phyloP scores from a whole-genome alignment of 202 grass and related monocot genomes.

The Elaeis oleifera region DNA sequence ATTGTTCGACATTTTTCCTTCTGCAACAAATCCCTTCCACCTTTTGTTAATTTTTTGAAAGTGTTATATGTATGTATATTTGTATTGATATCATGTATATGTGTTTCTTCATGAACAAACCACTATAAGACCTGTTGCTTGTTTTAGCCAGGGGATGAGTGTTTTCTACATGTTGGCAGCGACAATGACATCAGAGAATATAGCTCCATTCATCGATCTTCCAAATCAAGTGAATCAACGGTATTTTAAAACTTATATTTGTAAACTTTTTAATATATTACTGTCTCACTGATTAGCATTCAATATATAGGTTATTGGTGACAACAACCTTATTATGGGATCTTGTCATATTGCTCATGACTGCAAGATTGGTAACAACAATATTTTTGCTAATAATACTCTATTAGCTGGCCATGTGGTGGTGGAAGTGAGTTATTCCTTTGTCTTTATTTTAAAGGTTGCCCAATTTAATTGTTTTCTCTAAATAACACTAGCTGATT shows the following conservation, averaged over 20 bases:
- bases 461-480: not conserved
- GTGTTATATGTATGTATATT: no score
- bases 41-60: no score
- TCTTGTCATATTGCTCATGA: conserved; percentile 96
- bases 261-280: conserved; percentile 10
- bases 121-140: not conserved
- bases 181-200: conserved; percentile 86
- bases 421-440: conserved; percentile 66
- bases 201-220: conserved; percentile 81
- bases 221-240: conserved; percentile 61
- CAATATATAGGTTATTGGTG: conserved; percentile 65
- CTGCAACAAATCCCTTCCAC: no score
- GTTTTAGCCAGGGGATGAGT: conserved; percentile 59
- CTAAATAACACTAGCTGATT: no score
- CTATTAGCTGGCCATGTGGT: conserved; percentile 75
- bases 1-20: no score
- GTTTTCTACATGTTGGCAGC: conserved; percentile 67
- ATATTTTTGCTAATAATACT: conserved; percentile 94
- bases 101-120: no score
- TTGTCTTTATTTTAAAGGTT: not conserved
- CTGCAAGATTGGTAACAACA: conserved; percentile 78
- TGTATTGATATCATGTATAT: no score
- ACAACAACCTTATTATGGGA: conserved; percentile 91
- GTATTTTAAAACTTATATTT: conserved; percentile 40
- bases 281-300: conserved; percentile 8